phyloP scores from a whole-genome alignment of 2,329 filamentous ascomycete genomes.

The Botryotinia narcissicola region DNA sequence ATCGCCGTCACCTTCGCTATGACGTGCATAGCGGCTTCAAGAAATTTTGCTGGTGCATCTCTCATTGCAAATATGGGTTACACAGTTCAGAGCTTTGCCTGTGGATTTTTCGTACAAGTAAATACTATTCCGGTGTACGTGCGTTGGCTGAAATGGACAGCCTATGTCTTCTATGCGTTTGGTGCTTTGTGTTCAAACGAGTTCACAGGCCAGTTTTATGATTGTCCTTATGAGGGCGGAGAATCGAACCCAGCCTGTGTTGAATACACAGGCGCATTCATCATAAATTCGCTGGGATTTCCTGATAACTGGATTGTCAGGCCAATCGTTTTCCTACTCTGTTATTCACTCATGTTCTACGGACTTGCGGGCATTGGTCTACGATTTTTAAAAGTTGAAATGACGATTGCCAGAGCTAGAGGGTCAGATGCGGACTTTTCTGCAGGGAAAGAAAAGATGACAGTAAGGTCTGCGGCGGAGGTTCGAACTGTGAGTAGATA shows the following conservation, averaged over 20 bases:
- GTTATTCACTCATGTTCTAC: conserved; percentile 64
- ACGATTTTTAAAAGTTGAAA: conserved; percentile 63
- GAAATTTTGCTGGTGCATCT: conserved; percentile 68
- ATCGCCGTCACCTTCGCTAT: conserved; percentile 71
- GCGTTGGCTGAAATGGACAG: conserved; percentile 71
- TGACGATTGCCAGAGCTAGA: conserved; percentile 65
- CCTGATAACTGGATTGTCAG: conserved; percentile 64
- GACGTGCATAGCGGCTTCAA: conserved; percentile 61
- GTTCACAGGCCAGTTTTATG: conserved; percentile 69
- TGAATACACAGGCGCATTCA: conserved; percentile 66
- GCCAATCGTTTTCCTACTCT: conserved; percentile 61
- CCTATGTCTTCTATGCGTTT: conserved; percentile 67
- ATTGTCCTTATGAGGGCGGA: conserved; percentile 65
- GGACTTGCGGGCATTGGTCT: conserved; percentile 59
- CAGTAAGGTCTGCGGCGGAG: conserved; percentile 50
- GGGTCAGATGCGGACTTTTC: conserved; percentile 59
- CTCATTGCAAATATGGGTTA: conserved; percentile 70
- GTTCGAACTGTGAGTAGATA: conserved; percentile 45
- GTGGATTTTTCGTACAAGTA: conserved; percentile 73
- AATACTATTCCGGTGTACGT: conserved; percentile 74
- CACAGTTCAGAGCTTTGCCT: conserved; percentile 71
- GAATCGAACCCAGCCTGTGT: conserved; percentile 61
- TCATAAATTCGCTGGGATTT: conserved; percentile 68
- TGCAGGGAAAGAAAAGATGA: conserved; percentile 69
- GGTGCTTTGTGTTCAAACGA: conserved; percentile 71